Base-by-base conservation (phyloP, 2,329 filamentous ascomycete genomes). In the Trichophyton simii region DNA sequence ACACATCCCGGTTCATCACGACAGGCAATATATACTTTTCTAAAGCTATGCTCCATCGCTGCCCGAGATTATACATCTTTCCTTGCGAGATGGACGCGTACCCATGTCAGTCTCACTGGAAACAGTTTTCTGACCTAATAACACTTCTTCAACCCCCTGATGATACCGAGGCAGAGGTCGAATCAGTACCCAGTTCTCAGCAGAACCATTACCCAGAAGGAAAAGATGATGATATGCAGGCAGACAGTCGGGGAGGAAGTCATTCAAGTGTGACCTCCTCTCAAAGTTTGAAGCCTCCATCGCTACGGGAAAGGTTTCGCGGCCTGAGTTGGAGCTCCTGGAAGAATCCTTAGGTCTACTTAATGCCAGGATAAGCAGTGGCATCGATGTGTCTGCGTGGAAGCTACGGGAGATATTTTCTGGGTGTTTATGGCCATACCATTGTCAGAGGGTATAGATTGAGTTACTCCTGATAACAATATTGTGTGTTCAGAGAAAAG, bases 21-120 rank as follows among this genome's bases (percentile, higher is more conserved):
- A 46, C 59, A 28, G 36, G 22, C 31, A 60, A 63, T 34, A 20
- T 38, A 57, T 52, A 48, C 3, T 65, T 65, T 44, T 44, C 42
- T 28, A 38, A 55, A 2, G 18, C 3, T 1, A 55, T 60, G 22
- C 58, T 65, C 6, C 57, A 61, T 9, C 18, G 22, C 54, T 65
- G 64, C 20, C 60, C 63, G 1, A 48, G 42, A 7, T 59, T 62
- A 41, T 42, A 62, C 44, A 31, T 58, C 5, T 59, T 55, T 34
- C 63, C 64, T 1, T 41, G 57, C 5, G 36, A 60, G 25, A 28
- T 61, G 28, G 61, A 65, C 42, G 52, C 64, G 2, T 61, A 63
- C 20, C 64, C 64, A 34, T 65, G 63, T 48, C 36, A 50, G 1
- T 22, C 62, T 13, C 63, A 63, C 22, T 62, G 57, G 63, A 25